phyloP scores from a whole-genome alignment of 108 stramenopile genomes.

The Epithemia pelagica region DNA sequence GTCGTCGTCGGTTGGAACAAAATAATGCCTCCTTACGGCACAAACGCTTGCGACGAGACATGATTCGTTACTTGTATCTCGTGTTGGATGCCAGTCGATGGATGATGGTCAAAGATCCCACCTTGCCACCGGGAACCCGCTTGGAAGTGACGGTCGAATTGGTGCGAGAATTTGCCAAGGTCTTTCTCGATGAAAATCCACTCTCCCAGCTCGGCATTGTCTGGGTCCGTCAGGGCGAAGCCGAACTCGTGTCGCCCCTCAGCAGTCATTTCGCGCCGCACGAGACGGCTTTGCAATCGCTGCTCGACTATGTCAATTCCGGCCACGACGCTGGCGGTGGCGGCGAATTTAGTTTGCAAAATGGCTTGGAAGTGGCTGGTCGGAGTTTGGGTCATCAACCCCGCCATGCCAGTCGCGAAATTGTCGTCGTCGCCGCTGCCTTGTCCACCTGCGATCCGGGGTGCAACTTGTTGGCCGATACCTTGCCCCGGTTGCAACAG shows the following conservation, averaged over 20 bases:
- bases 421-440: slow-evolving; percentile 60
- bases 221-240: slow-evolving; percentile 66
- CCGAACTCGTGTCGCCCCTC: slow-evolving; percentile 68
- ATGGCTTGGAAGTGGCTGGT: slow-evolving; percentile 87
- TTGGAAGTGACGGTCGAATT: slow-evolving; percentile 48
- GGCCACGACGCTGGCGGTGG: slow-evolving; percentile 22
- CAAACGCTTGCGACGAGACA: slow-evolving; percentile 69
- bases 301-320: slow-evolving; percentile 24
- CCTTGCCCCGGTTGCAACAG: slow-evolving; percentile 48
- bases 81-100: slow-evolving; percentile 66
- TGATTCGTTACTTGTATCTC: slow-evolving; percentile 80
- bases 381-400: slow-evolving; percentile 77
- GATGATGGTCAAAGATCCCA: slow-evolving; percentile 60
- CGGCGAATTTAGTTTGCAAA: slow-evolving; percentile 77
- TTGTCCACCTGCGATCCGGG: slow-evolving; percentile 81
- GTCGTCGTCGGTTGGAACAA: slow-evolving; percentile 66
- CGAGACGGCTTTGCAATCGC: slow-evolving; percentile 51
- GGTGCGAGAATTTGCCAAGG: slow-evolving; percentile 55
- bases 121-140: slow-evolving; percentile 52
- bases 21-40: slow-evolving; percentile 59
- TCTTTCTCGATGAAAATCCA: slow-evolving; percentile 85
- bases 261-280: slow-evolving; percentile 54
- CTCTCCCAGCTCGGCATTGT: slow-evolving; percentile 73
- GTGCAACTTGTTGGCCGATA: slow-evolving; percentile 53
- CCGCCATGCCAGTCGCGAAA: slow-evolving; percentile 74